Evolutionary conservation across 208 protist species (phyloP).

Genomic region (Trypanosomatidae sp.): DNA sequence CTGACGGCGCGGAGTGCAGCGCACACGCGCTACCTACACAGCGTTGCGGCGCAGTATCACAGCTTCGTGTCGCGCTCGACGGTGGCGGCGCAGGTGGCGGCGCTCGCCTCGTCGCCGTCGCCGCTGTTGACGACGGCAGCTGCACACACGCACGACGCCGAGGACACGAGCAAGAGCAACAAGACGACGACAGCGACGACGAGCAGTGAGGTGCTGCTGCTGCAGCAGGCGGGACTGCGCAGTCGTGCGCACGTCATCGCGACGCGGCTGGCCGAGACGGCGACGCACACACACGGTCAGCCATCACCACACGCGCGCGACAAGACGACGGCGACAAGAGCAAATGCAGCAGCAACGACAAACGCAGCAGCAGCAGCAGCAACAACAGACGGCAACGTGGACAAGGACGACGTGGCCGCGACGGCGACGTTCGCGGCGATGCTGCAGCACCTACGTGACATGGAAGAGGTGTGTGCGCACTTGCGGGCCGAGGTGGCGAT

Average conservation of each 20-base stretch:
- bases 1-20: slow-evolving; percentile 13
- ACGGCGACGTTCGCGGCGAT: slow-evolving; percentile 55
- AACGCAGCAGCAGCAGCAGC: background rate
- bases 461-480: slow-evolving; percentile 62
- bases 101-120: slow-evolving; percentile 10
- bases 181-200: background rate
- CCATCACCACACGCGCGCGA: slow-evolving; percentile 3
- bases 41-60: slow-evolving; percentile 31
- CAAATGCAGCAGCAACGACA: background rate
- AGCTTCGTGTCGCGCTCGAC: slow-evolving; percentile 32
- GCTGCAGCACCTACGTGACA: slow-evolving; percentile 54
- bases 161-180: slow-evolving; percentile 4
- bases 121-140: slow-evolving; percentile 4
- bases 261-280: slow-evolving; percentile 29
- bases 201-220: background rate
- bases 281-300: too few species aligned
- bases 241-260: slow-evolving; percentile 21
- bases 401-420: background rate
- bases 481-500: slow-evolving; percentile 62
- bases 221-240: background rate
- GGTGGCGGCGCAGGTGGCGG: slow-evolving; percentile 13
- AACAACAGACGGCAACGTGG: background rate
- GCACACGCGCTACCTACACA: slow-evolving; percentile 10
- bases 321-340: background rate
- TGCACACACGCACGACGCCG: background rate